Evolutionary conservation across 2,329 filamentous ascomycete genomes (phyloP), one percentile per base, ranked within the genome.

Genomic region (Celoporthe dispersa): DNA sequence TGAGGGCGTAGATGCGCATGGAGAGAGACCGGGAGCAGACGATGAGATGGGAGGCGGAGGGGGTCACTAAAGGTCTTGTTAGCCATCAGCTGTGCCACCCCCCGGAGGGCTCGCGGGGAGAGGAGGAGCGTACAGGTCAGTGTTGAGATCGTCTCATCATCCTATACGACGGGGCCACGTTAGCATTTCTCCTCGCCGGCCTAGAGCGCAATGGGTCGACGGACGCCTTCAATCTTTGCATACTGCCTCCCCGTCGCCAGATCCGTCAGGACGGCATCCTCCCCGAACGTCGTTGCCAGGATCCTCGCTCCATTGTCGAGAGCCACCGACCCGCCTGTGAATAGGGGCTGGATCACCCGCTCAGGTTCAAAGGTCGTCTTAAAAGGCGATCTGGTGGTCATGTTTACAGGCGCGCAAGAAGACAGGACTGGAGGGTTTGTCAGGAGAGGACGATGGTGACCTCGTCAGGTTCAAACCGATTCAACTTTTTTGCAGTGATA

Each of bases 11-110:
- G 74, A 98, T 94, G 77, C 93, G 92, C 94, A 98, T 97, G 8
- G 94, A 94, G 68, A 98, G 86, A n/a, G 95, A 98, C 74, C 95
- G 91, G 25, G 96, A 99, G 83, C 94, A 98, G 75, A 97, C 84
- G 73, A 97, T 90, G 68, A 98, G 87, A 80, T 98, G 94, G 35
- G 93, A 94, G 11, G 90, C 94, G 72, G 92, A 93, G 0, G 94
- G 94, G 0, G 95, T 97, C 75, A 99, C 92, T 94, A 35, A 22
- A 64, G 57, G 37, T 41, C 72, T 35, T 72, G 63, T 77, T 69
- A 76, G 75, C 68, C 68, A 25, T n/a, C 37, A 31, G 22, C 1
- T 19, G 41, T 31, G 37, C n/a, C 35, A 16, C 9, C 41, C 28
- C 48, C 9, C 5, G 12, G 33, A 16, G 28, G 44, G 14, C 11